phyloP scores from a whole-genome alignment of 1,284 basidiomycete genomes.

The Cystobasidiaceae sp. region DNA sequence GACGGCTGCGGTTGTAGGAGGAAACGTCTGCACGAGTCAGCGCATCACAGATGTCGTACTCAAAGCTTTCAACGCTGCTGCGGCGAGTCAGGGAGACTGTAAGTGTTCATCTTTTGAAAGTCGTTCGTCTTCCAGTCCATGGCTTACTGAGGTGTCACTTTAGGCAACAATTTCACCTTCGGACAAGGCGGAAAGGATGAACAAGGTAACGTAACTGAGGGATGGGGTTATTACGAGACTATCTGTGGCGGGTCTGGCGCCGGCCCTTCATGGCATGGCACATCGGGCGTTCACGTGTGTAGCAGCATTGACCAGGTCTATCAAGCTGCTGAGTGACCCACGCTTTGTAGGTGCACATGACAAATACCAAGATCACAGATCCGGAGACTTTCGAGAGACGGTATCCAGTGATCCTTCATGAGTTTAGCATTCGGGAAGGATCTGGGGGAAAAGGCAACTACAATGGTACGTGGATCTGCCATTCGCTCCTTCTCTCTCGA shows the following conservation, averaged over 20 bases:
- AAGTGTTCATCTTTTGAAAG: neutral
- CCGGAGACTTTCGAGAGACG: slow-evolving; percentile 49
- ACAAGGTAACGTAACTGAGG: slow-evolving; percentile 64
- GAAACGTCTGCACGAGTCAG: slow-evolving; percentile 61
- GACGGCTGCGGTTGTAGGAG: slow-evolving; percentile 38
- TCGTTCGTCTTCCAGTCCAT: too few species aligned
- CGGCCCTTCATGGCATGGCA: slow-evolving; percentile 80
- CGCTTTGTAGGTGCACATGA: slow-evolving; percentile 44
- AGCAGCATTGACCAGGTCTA: neutral
- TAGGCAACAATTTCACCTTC: slow-evolving; percentile 76
- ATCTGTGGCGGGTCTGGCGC: slow-evolving; percentile 92
- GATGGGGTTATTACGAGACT: slow-evolving; percentile 66
- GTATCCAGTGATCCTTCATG: slow-evolving; percentile 48
- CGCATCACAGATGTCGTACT: slow-evolving; percentile 92
- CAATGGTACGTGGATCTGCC: slow-evolving; percentile 1
- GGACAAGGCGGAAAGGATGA: slow-evolving; percentile 79
- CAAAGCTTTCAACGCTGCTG: slow-evolving; percentile 85
- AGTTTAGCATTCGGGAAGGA: slow-evolving; percentile 46
- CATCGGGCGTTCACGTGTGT: slow-evolving; percentile 26
- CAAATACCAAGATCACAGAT: slow-evolving; percentile 50
- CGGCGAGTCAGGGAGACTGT: slow-evolving; percentile 83
- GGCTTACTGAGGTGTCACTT: too few species aligned
- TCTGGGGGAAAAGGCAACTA: slow-evolving; percentile 31
- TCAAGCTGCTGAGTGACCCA: neutral
- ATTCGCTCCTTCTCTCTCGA: too few species aligned